phyloP scores from a whole-genome alignment of 177 flowering plant genomes.

The Vitis hybrid region DNA sequence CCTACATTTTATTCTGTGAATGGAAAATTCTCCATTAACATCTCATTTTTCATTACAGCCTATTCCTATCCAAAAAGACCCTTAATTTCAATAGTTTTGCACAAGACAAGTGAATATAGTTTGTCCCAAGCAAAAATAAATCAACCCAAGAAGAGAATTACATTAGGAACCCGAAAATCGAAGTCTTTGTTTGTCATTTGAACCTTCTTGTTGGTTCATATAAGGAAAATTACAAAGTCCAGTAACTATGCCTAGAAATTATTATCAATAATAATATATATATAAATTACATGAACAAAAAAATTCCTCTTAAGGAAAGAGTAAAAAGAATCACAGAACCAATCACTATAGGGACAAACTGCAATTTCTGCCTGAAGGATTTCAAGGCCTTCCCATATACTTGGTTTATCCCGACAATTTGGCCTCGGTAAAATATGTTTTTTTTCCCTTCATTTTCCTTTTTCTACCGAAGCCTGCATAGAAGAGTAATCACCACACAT shows the following conservation, averaged over 20 bases:
- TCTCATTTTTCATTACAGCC: too few species aligned
- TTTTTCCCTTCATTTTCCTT: background rate
- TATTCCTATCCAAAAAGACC: too few species aligned
- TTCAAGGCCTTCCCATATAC: background rate
- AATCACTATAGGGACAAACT: background rate
- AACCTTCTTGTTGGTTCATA: constrained; percentile 19
- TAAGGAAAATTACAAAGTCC: constrained; percentile 2
- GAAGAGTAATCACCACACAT: constrained; percentile 70
- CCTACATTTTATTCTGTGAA: too few species aligned
- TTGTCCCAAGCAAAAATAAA: too few species aligned
- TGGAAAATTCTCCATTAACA: too few species aligned
- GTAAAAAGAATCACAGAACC: constrained; percentile 19
- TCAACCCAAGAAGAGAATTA: background rate
- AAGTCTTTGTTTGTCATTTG: constrained; percentile 5
- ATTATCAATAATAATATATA: background rate
- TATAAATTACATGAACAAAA: constrained; percentile 27
- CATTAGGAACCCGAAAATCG: background rate
- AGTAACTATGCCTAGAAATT: background rate
- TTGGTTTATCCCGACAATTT: background rate
- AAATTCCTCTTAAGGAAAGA: constrained; percentile 6
- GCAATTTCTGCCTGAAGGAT: background rate
- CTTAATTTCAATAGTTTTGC: too few species aligned
- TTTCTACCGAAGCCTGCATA: background rate
- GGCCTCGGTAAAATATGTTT: background rate
- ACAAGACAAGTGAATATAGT: too few species aligned